A percentile compares a stretch with the other conserved stretches of the same genome.
phyloP scores from a whole-genome alignment of 495 filamentous ascomycete species.

The Glonium stellatum region DNA sequence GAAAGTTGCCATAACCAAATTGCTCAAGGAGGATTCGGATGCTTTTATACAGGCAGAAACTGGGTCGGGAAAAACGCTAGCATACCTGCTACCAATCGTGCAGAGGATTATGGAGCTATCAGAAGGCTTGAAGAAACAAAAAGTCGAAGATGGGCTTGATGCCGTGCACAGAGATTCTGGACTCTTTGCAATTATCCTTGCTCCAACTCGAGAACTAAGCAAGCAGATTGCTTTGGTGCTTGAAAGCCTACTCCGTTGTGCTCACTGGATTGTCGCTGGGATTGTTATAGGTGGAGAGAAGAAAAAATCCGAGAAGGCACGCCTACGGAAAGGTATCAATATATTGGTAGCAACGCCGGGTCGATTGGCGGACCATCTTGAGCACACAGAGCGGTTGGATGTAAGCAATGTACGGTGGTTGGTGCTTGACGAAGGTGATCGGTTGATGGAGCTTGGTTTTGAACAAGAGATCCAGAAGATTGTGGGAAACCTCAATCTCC shows the following conservation, averaged over 20 bases:
- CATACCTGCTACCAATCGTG: slow-evolving; percentile 86
- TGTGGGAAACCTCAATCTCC: slow-evolving; percentile 62
- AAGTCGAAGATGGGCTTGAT: slow-evolving; percentile 36
- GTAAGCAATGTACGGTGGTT: slow-evolving; percentile 88
- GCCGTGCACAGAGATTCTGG: slow-evolving; percentile 71
- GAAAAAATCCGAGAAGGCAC: slow-evolving; percentile 93
- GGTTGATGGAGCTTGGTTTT: slow-evolving; percentile 95
- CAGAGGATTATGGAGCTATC: slow-evolving; percentile 77
- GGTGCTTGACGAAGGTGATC: slow-evolving; percentile 89
- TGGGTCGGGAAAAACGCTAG: slow-evolving; percentile 92
- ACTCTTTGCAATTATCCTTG: slow-evolving; percentile 83
- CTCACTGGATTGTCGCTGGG: slow-evolving; percentile 82
- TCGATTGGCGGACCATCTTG: slow-evolving; percentile 79
- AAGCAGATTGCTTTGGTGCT: slow-evolving; percentile 86
- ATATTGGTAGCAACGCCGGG: slow-evolving; percentile 93
- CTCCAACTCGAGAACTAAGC: slow-evolving; percentile 86
- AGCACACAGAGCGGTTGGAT: slow-evolving; percentile 82
- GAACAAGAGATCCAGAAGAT: slow-evolving; percentile 81
- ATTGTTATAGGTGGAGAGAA: slow-evolving; percentile 95
- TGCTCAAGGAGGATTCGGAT: slow-evolving; percentile 77
- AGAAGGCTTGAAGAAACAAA: slow-evolving; percentile 33
- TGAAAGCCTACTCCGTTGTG: slow-evolving; percentile 71
- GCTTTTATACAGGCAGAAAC: slow-evolving; percentile 97
- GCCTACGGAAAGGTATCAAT: slow-evolving; percentile 86
- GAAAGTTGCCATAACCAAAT: slow-evolving; percentile 69